phyloP scores from a whole-genome alignment of 345 rosid species.

The Hibiscus mutabilis region DNA sequence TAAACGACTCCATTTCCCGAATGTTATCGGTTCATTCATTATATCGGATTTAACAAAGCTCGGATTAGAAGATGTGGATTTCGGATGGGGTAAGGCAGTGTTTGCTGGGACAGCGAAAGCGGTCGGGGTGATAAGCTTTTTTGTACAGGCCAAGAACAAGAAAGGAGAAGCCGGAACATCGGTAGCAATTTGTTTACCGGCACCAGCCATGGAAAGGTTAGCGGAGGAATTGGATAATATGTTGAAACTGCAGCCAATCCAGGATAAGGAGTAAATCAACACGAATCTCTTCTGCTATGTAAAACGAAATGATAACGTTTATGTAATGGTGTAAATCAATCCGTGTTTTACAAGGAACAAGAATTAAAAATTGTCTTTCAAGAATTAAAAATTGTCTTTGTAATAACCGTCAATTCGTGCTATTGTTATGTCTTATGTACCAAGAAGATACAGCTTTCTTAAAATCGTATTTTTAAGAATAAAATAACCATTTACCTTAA shows the following conservation, averaged over 20 bases:
- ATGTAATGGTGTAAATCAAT: too few relatives aligned
- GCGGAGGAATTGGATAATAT: background rate
- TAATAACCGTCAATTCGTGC: background rate
- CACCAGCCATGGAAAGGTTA: too few relatives aligned
- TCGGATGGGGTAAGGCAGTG: conserved; percentile 53
- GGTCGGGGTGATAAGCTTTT: conserved; percentile 17
- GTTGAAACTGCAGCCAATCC: conserved; percentile 9
- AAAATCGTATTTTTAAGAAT: background rate
- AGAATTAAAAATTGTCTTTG: background rate
- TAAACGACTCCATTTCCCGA: conserved; percentile 25
- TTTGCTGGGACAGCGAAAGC: conserved; percentile 37
- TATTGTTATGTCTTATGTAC: background rate
- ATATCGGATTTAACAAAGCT: conserved; percentile 32
- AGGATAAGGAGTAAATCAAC: too few relatives aligned
- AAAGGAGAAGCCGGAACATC: background rate
- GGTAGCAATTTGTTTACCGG: background rate
- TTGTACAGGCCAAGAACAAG: conserved; percentile 14
- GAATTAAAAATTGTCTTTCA: too few relatives aligned
- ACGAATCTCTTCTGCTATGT: too few relatives aligned
- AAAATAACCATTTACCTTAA: background rate
- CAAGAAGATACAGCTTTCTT: background rate
- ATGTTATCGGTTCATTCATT: conserved; percentile 19
- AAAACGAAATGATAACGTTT: too few relatives aligned
- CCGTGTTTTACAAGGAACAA: too few relatives aligned
- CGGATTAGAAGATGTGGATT: conserved; percentile 29